phyloP scores from a whole-genome alignment of 805 yeast species.

The Zygosaccharomyces kombuchaensis region DNA sequence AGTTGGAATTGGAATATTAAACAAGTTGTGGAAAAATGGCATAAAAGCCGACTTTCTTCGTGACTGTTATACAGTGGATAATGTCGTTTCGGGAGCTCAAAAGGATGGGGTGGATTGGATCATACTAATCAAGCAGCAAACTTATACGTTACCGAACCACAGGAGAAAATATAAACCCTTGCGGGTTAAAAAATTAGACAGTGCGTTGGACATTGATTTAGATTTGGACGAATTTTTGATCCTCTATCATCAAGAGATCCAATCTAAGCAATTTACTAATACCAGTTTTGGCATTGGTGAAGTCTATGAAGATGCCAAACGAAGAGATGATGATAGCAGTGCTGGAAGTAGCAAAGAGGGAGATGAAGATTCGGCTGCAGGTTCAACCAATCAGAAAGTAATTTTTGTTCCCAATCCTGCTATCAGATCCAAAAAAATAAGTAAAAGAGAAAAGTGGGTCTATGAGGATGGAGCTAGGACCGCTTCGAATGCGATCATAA shows the following conservation, averaged over 20 bases:
- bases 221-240: slow-evolving; percentile 61
- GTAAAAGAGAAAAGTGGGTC: slow-evolving; percentile 72
- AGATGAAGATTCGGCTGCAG: slow-evolving; percentile 19
- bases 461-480: slow-evolving; percentile 67
- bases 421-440: slow-evolving; percentile 70
- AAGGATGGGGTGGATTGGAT: slow-evolving; percentile 73
- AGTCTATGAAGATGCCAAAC: slow-evolving; percentile 22
- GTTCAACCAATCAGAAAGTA: slow-evolving; percentile 45
- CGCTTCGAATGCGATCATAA: slow-evolving; percentile 52
- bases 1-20: slow-evolving; percentile 59
- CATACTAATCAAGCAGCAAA: slow-evolving; percentile 68
- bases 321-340: slow-evolving; percentile 31
- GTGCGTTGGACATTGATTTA: slow-evolving; percentile 64
- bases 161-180: slow-evolving; percentile 69
- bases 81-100: slow-evolving; percentile 56
- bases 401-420: slow-evolving; percentile 74
- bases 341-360: slow-evolving; percentile 30
- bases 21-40: slow-evolving; percentile 67
- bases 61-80: slow-evolving; percentile 53
- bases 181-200: slow-evolving; percentile 59
- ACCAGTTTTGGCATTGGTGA: slow-evolving; percentile 20
- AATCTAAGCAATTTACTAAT: slow-evolving; percentile 9
- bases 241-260: slow-evolving; percentile 37
- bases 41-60: slow-evolving; percentile 70
- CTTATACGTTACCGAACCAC: slow-evolving; percentile 26